Conservation (phyloP, 2,329 filamentous ascomycete genomes). For the Verticillium zaregamsianum region DNA sequence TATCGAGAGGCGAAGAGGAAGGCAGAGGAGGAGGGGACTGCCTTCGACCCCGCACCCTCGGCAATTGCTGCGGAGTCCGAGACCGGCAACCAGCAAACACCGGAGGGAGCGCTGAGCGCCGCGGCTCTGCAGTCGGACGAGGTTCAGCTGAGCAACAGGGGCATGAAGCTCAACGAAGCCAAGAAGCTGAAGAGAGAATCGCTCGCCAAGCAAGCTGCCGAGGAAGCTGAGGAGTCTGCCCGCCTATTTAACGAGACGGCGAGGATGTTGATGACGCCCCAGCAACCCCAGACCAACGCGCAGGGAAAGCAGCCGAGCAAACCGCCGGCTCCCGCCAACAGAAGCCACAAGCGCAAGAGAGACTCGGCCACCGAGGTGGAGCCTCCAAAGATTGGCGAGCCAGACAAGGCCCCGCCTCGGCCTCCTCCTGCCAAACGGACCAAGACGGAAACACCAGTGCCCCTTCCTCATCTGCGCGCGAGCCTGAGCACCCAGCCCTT, state of each 20-base stretch:
- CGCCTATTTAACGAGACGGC: constrained; percentile 47
- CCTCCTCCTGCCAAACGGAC: constrained; percentile 44
- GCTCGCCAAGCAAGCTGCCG: constrained; percentile 55
- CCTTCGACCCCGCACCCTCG: constrained; percentile 48
- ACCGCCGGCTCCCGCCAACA: background rate
- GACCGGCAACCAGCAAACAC: constrained; percentile 47
- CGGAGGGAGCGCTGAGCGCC: constrained; percentile 56
- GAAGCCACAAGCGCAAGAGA: constrained; percentile 41
- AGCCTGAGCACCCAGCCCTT: constrained; percentile 15
- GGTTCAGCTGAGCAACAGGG: constrained; percentile 62
- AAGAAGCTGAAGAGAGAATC: constrained; percentile 70
- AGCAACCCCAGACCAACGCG: constrained; percentile 14
- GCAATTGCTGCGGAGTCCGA: constrained; percentile 41
- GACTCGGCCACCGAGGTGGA: constrained; percentile 27
- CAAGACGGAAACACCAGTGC: constrained; percentile 55
- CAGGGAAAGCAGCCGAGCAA: constrained; percentile 9
- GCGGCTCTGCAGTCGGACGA: constrained; percentile 56
- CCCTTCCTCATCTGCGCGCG: constrained; percentile 35
- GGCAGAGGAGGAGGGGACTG: constrained; percentile 61
- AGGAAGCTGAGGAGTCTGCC: constrained; percentile 57
- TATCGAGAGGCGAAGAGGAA: constrained; percentile 58
- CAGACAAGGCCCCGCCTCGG: constrained; percentile 20
- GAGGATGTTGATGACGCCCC: constrained; percentile 36
- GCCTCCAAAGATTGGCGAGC: constrained; percentile 22
- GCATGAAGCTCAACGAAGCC: constrained; percentile 74